Conservation (phyloP, 805 yeast species). For the Candida qinlingensis region DNA sequence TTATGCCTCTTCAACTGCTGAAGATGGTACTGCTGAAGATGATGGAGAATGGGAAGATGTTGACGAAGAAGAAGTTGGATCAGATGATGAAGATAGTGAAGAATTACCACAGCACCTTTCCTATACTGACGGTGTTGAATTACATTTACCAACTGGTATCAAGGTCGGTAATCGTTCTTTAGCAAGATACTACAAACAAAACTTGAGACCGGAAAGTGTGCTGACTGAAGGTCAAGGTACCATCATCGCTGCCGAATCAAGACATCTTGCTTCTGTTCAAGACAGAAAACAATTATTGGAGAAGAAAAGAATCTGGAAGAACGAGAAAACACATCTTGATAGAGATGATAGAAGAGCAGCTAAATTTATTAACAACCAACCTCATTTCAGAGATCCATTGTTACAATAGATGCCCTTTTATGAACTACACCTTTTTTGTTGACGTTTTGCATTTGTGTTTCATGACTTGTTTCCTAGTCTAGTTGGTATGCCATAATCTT, state of each 20-base stretch:
- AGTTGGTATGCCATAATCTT: too few species aligned
- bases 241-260: slow-evolving; percentile 78
- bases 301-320: slow-evolving; percentile 68
- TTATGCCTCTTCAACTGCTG: slow-evolving; percentile 31
- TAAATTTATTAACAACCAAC: slow-evolving; percentile 81
- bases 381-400: slow-evolving; percentile 79
- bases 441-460: too few species aligned
- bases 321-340: slow-evolving; percentile 46
- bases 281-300: slow-evolving; percentile 41
- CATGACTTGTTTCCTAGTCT: too few species aligned
- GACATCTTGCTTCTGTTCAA: slow-evolving; percentile 36
- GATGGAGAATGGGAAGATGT: slow-evolving; percentile 33
- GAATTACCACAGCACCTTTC: slow-evolving; percentile 35
- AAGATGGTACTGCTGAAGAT: slow-evolving; percentile 23
- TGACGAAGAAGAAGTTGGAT: slow-evolving; percentile 32
- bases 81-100: slow-evolving; percentile 31
- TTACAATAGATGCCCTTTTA: slow-evolving; percentile 32
- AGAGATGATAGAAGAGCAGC: slow-evolving; percentile 54
- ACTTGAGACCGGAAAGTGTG: slow-evolving; percentile 50
- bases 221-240: slow-evolving; percentile 79
- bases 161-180: slow-evolving; percentile 84
- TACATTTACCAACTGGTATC: slow-evolving; percentile 78
- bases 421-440: too few species aligned
- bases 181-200: slow-evolving; percentile 74
- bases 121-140: slow-evolving; percentile 60